Conservation (phyloP, 352 stramenopile genomes). For the Peronospora farinosa region DNA sequence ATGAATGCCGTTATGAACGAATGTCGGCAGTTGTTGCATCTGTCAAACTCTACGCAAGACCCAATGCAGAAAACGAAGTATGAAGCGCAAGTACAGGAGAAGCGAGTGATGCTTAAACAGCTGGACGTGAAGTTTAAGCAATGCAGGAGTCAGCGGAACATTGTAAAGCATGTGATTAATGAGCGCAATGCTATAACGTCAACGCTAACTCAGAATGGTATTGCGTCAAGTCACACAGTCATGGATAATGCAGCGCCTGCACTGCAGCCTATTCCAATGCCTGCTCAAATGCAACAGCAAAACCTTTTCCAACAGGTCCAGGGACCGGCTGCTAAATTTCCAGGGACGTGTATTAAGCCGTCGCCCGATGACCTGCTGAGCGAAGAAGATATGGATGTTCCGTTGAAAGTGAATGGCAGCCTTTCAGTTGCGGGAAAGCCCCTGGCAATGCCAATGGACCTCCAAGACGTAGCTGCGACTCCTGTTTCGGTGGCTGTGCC, state of each 20-base stretch:
- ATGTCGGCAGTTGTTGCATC: conserved; percentile 68
- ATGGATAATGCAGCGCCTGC: conserved; percentile 10
- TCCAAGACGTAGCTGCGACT: conserved; percentile 34
- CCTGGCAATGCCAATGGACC: conserved; percentile 54
- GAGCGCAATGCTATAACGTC: conserved; percentile 25
- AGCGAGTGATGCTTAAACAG: conserved; percentile 62
- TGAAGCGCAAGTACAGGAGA: conserved; percentile 66
- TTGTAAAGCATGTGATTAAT: conserved; percentile 79
- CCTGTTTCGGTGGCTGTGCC: conserved; percentile 20
- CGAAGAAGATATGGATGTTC: conserved; percentile 42
- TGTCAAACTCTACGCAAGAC: conserved; percentile 70
- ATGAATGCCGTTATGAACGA: conserved; percentile 84
- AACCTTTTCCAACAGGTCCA: conserved; percentile 18
- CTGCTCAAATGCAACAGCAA: conserved; percentile 33
- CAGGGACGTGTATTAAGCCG: conserved; percentile 20
- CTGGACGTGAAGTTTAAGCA: conserved; percentile 77
- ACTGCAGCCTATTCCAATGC: conserved; percentile 49
- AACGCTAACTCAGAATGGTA: conserved; percentile 13
- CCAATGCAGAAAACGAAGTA: conserved; percentile 49
- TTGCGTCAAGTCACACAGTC: not conserved
- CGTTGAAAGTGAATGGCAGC: conserved; percentile 20
- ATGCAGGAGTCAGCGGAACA: conserved; percentile 68
- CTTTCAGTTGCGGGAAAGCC: conserved; percentile 33
- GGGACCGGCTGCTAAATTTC: not conserved
- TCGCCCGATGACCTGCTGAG: conserved; percentile 48